Conservation (phyloP, 1,284 basidiomycete species). For the Boletus mariae region DNA sequence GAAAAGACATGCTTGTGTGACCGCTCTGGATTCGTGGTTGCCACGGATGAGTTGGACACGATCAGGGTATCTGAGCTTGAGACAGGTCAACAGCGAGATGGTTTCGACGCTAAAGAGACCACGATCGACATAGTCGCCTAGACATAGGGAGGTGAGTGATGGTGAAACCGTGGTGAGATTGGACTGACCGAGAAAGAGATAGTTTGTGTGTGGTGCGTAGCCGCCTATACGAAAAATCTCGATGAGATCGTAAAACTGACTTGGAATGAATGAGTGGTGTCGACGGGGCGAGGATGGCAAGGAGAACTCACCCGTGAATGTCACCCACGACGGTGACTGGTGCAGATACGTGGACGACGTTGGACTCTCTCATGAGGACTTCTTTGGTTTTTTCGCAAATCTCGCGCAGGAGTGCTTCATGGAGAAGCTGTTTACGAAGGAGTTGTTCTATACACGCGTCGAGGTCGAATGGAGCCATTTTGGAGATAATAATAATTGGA, state of each 20-base stretch:
- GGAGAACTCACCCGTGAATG: slow-evolving; percentile 86
- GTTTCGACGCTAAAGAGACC: slow-evolving; percentile 98
- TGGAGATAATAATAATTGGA: slow-evolving; percentile 4
- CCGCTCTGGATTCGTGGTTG: slow-evolving; percentile 97
- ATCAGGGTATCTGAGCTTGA: slow-evolving; percentile 96
- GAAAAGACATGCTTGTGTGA: slow-evolving; percentile 77
- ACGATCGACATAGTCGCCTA: slow-evolving; percentile 97
- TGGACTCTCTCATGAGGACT: slow-evolving; percentile 97
- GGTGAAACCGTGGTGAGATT: not conserved
- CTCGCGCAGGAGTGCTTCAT: slow-evolving; percentile 88
- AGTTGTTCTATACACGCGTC: slow-evolving; percentile 92
- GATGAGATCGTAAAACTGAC: slow-evolving; percentile 98
- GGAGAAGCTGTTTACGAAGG: slow-evolving; percentile 87
- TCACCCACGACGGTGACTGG: slow-evolving; percentile 99
- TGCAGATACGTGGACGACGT: slow-evolving; percentile 95
- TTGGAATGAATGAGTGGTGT: slow-evolving; percentile 39
- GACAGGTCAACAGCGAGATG: slow-evolving; percentile 93
- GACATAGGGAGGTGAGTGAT: slow-evolving; percentile 7
- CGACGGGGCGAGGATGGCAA: slow-evolving; percentile 7
- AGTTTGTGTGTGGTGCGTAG: slow-evolving; percentile 94
- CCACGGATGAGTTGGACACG: slow-evolving; percentile 96
- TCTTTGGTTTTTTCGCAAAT: slow-evolving; percentile 99
- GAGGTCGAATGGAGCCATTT: slow-evolving; percentile 90
- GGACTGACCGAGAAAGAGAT: slow-evolving; percentile 87
- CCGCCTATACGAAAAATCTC: slow-evolving; percentile 99